Base-by-base conservation (phyloP, 169 alveolate species). In the Toxoplasma gondii region DNA sequence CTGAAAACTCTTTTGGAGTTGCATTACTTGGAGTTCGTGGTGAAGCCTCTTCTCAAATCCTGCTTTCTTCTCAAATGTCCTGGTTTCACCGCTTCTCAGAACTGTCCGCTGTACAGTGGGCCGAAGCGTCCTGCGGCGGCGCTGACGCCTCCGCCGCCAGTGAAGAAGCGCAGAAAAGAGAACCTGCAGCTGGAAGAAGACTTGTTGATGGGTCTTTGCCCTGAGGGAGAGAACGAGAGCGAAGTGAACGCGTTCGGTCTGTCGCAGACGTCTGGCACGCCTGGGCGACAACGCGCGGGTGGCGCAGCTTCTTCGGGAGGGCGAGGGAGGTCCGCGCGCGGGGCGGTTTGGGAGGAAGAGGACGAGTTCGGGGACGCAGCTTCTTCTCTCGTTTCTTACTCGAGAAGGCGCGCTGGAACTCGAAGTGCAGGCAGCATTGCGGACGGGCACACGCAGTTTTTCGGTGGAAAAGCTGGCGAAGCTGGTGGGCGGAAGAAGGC, bases 61-160 rank as follows among this genome's bases (percentile, higher is more conserved):
- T n/a, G n/a, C n/a, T n/a, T n/a, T n/a, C n/a, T n/a, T n/a, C n/a
- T n/a, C n/a, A n/a, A n/a, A n/a, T n/a, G n/a, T n/a, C n/a, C n/a
- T n/a, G n/a, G n/a, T n/a, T n/a, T n/a, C n/a, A n/a, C n/a, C n/a
- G n/a, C n/a, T 82, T 29, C n/a, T 82, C 34, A 94, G 96, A 94
- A 94, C 82, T 94, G 96, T 45, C 96, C 96, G 19, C 74, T 94
- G n/a, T 94, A 94, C 80, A 82, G 88, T 31, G 96, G 96, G 12
- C 94, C 96, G 88, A 94, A 94, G 81, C 94, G 94, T 39, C 54
- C 86, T 44, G 93, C 91, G 16, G 88, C 93, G 0, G 74, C 92
- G 49, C 38, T 70, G 81, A 88, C 91, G 0, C 88, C 87, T 41
- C 91, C 92, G 80, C 84, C 84, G 78, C 88, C 78, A 22, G 31